These are phyloP conservation scores for Roridomyces roridus DNA, from an alignment of 768 basidiomycete species.

Conservation along the genomic window DNA sequence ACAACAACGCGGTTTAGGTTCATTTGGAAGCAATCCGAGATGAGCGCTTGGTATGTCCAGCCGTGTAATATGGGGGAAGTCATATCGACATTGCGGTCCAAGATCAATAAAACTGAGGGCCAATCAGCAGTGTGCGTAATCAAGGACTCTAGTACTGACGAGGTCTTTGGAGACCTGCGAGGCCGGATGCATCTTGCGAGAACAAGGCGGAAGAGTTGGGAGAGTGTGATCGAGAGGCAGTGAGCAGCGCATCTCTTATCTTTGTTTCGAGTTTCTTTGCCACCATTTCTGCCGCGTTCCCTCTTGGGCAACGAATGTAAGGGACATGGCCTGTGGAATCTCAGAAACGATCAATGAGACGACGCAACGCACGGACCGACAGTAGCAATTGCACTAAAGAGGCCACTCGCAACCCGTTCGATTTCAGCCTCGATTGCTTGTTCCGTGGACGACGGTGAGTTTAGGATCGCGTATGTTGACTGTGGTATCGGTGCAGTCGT, in stretches of 20 bases:
- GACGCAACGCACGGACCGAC: conserved; percentile 59
- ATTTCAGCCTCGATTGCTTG: conserved; percentile 92
- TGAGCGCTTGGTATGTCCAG: conserved; percentile 98
- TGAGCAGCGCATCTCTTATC: conserved; percentile 84
- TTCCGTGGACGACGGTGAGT: conserved; percentile 90
- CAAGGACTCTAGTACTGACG: conserved; percentile 52
- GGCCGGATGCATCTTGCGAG: conserved; percentile 78
- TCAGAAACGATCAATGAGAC: neutral
- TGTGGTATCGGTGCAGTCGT: conserved; percentile 43
- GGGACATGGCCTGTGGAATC: conserved; percentile 78
- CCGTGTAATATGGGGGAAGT: conserved; percentile 94
- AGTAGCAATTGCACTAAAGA: conserved; percentile 92
- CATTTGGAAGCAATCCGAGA: conserved; percentile 97
- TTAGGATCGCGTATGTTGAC: conserved; percentile 85
- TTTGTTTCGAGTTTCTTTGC: conserved; percentile 93
- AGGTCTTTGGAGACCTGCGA: conserved; percentile 88
- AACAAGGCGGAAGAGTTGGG: conserved; percentile 65
- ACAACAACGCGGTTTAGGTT: conserved; percentile 95
- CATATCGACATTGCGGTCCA: conserved; percentile 95
- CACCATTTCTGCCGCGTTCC: conserved; percentile 99
- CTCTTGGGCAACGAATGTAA: conserved; percentile 91
- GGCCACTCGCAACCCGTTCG: conserved; percentile 86
- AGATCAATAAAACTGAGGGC: conserved; percentile 80
- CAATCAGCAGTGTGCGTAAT: conserved; percentile 18
- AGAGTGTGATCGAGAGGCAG: conserved; percentile 65